Base-by-base conservation (phyloP, 192 early-diverging fungal species). In the Backusella tarrabulga region DNA sequence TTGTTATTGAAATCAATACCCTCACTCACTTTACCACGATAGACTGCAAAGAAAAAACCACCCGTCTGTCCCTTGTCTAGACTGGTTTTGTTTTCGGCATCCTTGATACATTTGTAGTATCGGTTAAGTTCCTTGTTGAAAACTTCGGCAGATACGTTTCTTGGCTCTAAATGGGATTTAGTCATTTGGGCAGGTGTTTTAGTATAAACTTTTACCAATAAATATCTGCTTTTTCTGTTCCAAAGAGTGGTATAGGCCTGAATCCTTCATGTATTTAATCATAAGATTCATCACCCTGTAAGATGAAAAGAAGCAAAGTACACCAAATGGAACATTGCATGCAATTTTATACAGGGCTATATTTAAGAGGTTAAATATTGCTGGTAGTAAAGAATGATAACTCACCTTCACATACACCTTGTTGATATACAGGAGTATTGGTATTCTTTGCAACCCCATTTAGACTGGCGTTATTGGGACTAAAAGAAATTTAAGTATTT, bases 1-100 rank as follows among this genome's bases (percentile, higher is more conserved):
- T 83, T 75, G 79, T 94, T 89, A 17, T 83, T 88, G 80, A 94
- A 94, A 73, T 94, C 93, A 67, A 94, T 87, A 2, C 93, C 92
- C 78, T 94, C 93, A n/a, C 85, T 86, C 7, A 91, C 90, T 76
- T 94, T 94, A 1, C 93, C 93, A 15, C 91, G 85, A 68, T 87
- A 94, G 71, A 81, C 92, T 17, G 91, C 92, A 82, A 93, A 90
- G 12, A 93, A 80, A 2, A 90, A 67, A 2, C 87, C 91, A 0
- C 92, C 92, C 15, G 56, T 74, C 15, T 74, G 42, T 0, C 34
- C 71, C 2, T 80, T 74, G 7, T 54, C 56, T n/a, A 50, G 17
- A 11, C 19, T 21, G n/a, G 1, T n/a, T 14, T 34, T 44, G 1
- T 56, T 34, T 44, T 72, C 26, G 23, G 36, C 74, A 54, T 75